Evolutionary conservation across 371 early-diverging fungal species (phyloP), one percentile per base, ranked within the genome.

Genomic region (Paraphysoderma sedebokerense): DNA sequence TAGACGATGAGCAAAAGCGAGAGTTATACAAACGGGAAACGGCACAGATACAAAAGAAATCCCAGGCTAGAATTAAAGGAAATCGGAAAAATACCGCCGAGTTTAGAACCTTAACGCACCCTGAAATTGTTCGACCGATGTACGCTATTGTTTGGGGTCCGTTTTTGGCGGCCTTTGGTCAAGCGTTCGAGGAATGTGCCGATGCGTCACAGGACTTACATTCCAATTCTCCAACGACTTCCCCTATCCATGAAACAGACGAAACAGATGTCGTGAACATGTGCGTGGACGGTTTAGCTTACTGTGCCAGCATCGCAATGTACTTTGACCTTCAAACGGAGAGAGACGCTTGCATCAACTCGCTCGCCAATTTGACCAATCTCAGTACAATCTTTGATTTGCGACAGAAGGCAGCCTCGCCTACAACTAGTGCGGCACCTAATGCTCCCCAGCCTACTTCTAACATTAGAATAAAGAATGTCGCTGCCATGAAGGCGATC

Each of bases 271-370:
- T 39, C 22, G 44, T 54, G 8, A 66, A 67, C 39, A 46, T 71
- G 24, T 71, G 72, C 34, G 52, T 74, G n/a, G 54, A 58, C n/a
- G 74, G 72, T 28, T 62, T 74, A 40, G 54, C 61, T 0, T 49
- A 52, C 3, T 48, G 62, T 0, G 67, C 72, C 22, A 54, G 59
- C 4, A 39, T 72, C 26, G 57, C 74, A 8, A 44, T 60, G 30
- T 40, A 62, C 3, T 72, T 68, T 50, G 45, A 61, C 22, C 51
- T 74, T 57, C 70, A 68, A 42, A 70, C 68, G 30, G 72, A 74
- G 55, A 56, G 69, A 13, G 67, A 74, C 50, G 72, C 75, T 9
- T 70, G 68, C 56, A 67, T 72, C n/a, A 60, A 64, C 5, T 58
- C 68, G 15, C 57, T 74, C 33, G 54, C 59, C 27, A 65, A 67